Conservation (phyloP, 306 rosid species). For the Rubus parviflorus region DNA sequence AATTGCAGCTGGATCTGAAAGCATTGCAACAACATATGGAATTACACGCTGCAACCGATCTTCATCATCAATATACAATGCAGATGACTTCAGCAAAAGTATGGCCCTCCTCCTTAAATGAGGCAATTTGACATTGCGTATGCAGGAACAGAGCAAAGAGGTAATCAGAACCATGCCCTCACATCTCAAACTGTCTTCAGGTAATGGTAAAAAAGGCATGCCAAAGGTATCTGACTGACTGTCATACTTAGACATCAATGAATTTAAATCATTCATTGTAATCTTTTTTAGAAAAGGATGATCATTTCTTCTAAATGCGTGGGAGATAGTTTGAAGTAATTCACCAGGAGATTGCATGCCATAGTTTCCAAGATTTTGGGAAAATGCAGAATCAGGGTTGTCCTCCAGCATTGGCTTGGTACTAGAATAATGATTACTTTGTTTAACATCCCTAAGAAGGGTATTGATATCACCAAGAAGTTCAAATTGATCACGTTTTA, state of each 20-base stretch:
- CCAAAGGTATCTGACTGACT: constrained; percentile 91
- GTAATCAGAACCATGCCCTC: constrained; percentile 97
- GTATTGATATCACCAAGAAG: constrained; percentile 73
- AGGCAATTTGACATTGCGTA: constrained; percentile 92
- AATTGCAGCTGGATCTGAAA: constrained; percentile 87
- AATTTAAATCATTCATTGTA: constrained; percentile 66
- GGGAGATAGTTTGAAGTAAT: constrained; percentile 74
- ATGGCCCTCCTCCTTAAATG: constrained; percentile 85
- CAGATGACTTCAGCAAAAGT: constrained; percentile 84
- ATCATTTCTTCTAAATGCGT: constrained; percentile 76
- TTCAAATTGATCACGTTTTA: constrained; percentile 60
- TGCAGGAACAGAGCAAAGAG: constrained; percentile 90
- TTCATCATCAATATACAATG: constrained; percentile 89
- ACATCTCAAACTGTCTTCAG: constrained; percentile 82
- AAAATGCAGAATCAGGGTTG: constrained; percentile 46
- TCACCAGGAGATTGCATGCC: constrained; percentile 71
- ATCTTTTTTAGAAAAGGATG: constrained; percentile 81
- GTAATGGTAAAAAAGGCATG: constrained; percentile 68
- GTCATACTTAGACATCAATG: constrained; percentile 83
- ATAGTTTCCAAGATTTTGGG: constrained; percentile 51
- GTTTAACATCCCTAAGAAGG: constrained; percentile 71
- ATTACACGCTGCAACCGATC: constrained; percentile 90
- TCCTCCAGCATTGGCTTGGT: constrained; percentile 42
- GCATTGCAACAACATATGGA: constrained; percentile 94
- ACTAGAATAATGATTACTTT: constrained; percentile 45